A percentile compares a stretch with the other conserved stretches of the same genome.
phyloP scores from a whole-genome alignment of 2,329 filamentous ascomycete species.

The Coleophoma eucalyptorum region DNA sequence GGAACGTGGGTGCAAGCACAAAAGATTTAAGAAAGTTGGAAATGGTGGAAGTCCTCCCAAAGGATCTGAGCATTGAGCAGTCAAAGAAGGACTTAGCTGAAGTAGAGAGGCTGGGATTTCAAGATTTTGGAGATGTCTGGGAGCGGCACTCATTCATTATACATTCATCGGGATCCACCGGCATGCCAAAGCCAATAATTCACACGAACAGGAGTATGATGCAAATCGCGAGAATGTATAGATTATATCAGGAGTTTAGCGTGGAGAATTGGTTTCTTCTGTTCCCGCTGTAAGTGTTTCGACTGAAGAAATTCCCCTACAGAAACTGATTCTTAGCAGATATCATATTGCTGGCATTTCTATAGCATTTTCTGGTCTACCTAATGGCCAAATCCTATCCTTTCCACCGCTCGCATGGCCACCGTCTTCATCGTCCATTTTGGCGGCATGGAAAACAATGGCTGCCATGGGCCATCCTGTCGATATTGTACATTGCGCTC shows the following conservation, averaged over 20 bases:
- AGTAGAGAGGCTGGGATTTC: constrained; percentile 20
- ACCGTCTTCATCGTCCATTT: constrained; percentile 21
- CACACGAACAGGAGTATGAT: constrained; percentile 29
- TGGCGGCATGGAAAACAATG: constrained; percentile 22
- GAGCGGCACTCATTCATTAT: constrained; percentile 27
- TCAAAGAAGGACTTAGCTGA: constrained; percentile 1
- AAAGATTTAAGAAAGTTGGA: constrained; percentile 14
- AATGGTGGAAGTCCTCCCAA: constrained; percentile 18
- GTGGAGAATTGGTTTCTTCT: constrained; percentile 29
- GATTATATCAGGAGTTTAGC: constrained; percentile 26
- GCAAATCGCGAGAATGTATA: constrained; percentile 29
- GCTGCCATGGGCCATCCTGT: constrained; percentile 20
- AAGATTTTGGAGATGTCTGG: constrained; percentile 25
- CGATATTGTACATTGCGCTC: constrained; percentile 26
- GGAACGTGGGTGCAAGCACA: constrained; percentile 14
- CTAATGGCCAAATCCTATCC: constrained; percentile 25
- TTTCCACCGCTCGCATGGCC: constrained; percentile 27
- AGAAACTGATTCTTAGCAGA: constrained; percentile 5
- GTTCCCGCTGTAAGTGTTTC: constrained; percentile 23
- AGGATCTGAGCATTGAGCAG: neutral
- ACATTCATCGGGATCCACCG: constrained; percentile 26
- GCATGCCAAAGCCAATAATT: constrained; percentile 26
- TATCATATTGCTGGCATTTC: constrained; percentile 27
- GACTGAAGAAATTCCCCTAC: too few species aligned
- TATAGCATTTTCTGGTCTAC: constrained; percentile 24